Base-by-base conservation (phyloP, 202 grass and related monocot genomes). In the Panicum hallii region DNA sequence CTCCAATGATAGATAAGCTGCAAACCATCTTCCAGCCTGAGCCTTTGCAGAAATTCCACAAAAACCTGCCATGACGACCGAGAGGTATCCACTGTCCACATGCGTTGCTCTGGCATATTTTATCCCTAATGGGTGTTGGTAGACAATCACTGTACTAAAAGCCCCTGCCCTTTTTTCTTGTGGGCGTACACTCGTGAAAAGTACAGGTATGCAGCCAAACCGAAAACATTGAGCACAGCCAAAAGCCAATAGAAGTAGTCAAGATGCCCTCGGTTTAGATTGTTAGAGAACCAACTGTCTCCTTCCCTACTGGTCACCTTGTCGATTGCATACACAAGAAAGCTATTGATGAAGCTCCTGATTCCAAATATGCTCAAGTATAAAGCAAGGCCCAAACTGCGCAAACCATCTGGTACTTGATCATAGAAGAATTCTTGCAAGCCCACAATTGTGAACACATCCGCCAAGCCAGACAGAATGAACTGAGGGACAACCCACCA, bases 361-460 rank as follows among this genome's bases (percentile, higher is more conserved):
- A 86, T 60, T 63, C 84, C 87, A 75, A 93, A 89, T 70, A 91
- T 91, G 87, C 94, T 90, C 68, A 88, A 43, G 78, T 89, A 93
- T 12, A 89, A 75, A 54, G 90, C 88, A 50, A 97, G 83, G 11
- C 94, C 88, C 4, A 92, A 77, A 82, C 94, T 94, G 70, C 88
- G 83, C 63, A 97, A 69, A 54, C 61, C 64, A 45, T 94, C 88
- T 28, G 92, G 94, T 40, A 94, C 90, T 83, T 97, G 92, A 57
- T 94, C 92, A 22, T 91, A 97, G 84, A 90, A 97, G 62, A 94
- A 92, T 54, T 97, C 94, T 82, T 94, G 92, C 43, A 94, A 83
- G 50, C 94, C 90, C 6, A 94, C 90, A 80, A 92, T 86, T 20
- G 90, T 87, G 86, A 97, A 97, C 49, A 94, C 85, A 50, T 97